A percentile compares a stretch with the other conserved stretches of the same genome.
Evolutionary conservation across 192 early-diverging fungal species (phyloP).

Genomic region (Entomortierella lignicola): DNA sequence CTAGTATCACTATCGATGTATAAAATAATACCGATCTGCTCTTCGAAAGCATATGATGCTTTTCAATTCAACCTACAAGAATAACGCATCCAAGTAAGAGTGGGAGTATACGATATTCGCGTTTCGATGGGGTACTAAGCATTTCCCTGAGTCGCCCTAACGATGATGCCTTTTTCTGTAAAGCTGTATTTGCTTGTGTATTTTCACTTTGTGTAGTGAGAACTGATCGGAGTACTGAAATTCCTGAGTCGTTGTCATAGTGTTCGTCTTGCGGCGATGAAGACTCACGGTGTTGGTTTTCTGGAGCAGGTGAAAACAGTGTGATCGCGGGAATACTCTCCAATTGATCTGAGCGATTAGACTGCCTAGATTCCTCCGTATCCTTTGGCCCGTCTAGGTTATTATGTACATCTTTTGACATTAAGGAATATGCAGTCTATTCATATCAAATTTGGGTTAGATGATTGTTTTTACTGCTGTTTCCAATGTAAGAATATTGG

Average conservation of each 20-base stretch:
- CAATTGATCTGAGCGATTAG: background rate
- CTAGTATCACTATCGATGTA: too few relatives aligned
- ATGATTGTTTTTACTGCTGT: background rate
- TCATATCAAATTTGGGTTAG: background rate
- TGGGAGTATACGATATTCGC: conserved; percentile 25
- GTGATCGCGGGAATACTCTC: too few relatives aligned
- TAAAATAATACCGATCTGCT: too few relatives aligned
- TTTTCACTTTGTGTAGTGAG: too few relatives aligned
- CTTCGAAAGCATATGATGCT: background rate
- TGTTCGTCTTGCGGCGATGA: too few relatives aligned
- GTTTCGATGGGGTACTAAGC: background rate
- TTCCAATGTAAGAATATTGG: too few relatives aligned
- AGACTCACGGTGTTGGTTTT: too few relatives aligned
- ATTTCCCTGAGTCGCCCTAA: too few relatives aligned
- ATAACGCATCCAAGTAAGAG: conserved; percentile 42
- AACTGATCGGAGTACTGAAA: too few relatives aligned
- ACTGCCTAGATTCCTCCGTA: background rate
- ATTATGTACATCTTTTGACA: conserved; percentile 10
- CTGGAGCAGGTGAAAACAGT: too few relatives aligned
- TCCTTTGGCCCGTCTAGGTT: background rate
- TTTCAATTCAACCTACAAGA: conserved; percentile 32
- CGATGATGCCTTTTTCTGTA: too few relatives aligned
- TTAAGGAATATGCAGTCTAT: background rate
- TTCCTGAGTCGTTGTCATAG: background rate
- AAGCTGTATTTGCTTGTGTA: too few relatives aligned